These are phyloP conservation scores for Colletotrichum noveboracense DNA, from an alignment of 2,329 filamentous ascomycete species.

Conservation along the genomic window DNA sequence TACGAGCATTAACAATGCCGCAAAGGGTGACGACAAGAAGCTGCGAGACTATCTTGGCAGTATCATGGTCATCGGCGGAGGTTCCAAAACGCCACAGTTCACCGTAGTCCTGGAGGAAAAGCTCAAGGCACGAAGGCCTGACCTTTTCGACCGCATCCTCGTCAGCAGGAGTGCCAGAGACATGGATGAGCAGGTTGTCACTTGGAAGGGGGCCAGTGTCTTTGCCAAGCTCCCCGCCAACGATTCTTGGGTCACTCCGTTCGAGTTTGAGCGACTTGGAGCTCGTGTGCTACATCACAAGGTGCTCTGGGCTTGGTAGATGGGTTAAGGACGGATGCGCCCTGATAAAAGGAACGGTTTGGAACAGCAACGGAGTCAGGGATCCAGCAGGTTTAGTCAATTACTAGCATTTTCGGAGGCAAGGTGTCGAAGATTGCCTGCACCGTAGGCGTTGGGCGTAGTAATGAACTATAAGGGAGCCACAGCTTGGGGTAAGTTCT, in stretches of 20 bases:
- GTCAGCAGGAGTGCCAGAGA: slow-evolving; percentile 81
- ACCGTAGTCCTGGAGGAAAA: slow-evolving; percentile 83
- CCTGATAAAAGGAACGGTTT: not conserved
- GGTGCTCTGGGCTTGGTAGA: slow-evolving; percentile 66
- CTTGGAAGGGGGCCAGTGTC: slow-evolving; percentile 97
- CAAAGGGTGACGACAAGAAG: slow-evolving; percentile 89
- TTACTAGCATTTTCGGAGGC: slow-evolving; percentile 1
- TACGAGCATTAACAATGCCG: slow-evolving; percentile 85
- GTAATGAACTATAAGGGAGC: not conserved
- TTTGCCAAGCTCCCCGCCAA: slow-evolving; percentile 93
- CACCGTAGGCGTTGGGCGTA: slow-evolving; percentile 13
- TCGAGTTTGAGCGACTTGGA: slow-evolving; percentile 89
- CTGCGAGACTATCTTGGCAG: slow-evolving; percentile 87
- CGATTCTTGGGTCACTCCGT: slow-evolving; percentile 89
- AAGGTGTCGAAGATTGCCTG: not conserved
- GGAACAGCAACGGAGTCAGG: slow-evolving; percentile 17
- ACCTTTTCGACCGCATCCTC: slow-evolving; percentile 64
- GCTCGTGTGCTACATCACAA: slow-evolving; percentile 85
- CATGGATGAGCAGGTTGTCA: slow-evolving; percentile 95
- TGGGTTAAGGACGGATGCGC: not conserved
- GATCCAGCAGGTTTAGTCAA: not conserved
- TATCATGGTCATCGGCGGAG: slow-evolving; percentile 90
- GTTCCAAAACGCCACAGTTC: slow-evolving; percentile 80
- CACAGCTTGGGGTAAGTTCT: not conserved
- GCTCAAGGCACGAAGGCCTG: slow-evolving; percentile 70